These are phyloP conservation scores for Neonectria ditissima DNA, from an alignment of 2,329 filamentous ascomycete genomes.

Conservation along the genomic window DNA sequence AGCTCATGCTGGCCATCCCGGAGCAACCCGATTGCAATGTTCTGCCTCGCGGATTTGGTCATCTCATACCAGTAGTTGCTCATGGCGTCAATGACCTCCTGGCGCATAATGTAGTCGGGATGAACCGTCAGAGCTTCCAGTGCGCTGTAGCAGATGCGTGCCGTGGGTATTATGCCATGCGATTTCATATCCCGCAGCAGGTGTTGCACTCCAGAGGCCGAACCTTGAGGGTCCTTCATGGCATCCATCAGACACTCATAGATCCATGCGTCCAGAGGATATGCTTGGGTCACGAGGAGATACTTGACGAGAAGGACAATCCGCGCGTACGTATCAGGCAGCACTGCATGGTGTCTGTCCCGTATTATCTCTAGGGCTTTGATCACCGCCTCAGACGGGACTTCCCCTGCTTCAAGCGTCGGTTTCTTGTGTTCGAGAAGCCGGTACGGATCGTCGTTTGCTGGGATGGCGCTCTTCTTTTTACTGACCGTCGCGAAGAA, in stretches of 20 bases:
- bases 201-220: conserved; percentile 69
- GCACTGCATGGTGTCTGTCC: conserved; percentile 31
- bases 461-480: background rate
- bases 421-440: background rate
- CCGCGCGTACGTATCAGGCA: conserved; percentile 44
- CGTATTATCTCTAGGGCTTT: conserved; percentile 46
- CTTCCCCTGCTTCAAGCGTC: background rate
- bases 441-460: background rate
- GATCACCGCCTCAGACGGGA: conserved; percentile 37
- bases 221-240: conserved; percentile 76
- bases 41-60: conserved; percentile 71
- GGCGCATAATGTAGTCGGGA: conserved; percentile 83
- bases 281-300: conserved; percentile 66
- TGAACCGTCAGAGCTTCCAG: conserved; percentile 83
- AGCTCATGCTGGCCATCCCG: conserved; percentile 87
- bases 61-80: conserved; percentile 71
- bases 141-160: conserved; percentile 76
- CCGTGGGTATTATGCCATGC: conserved; percentile 71
- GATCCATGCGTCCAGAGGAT: conserved; percentile 67
- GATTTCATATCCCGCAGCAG: conserved; percentile 80
- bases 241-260: conserved; percentile 82
- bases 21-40: conserved; percentile 78
- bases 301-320: conserved; percentile 63
- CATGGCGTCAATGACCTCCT: conserved; percentile 79
- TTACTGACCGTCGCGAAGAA: conserved; percentile 12